phyloP scores from a whole-genome alignment of 108 stramenopile species.

The Epithemia pelagica region DNA sequence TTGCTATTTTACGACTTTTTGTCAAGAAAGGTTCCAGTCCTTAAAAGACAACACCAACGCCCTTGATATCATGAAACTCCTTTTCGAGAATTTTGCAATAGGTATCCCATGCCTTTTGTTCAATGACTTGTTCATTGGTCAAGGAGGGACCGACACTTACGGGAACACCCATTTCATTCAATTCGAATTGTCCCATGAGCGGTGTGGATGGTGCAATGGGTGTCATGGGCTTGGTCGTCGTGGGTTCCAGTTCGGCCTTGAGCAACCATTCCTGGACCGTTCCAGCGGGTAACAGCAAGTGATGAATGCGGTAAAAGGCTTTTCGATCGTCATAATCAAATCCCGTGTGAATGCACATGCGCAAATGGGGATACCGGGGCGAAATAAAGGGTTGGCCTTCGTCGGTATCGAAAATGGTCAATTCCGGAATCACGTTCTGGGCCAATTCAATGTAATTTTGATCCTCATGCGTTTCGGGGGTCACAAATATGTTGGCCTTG shows the following conservation, averaged over 20 bases:
- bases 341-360: constrained; percentile 81
- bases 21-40: too few relatives aligned
- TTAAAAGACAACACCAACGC: constrained; percentile 79
- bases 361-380: constrained; percentile 79
- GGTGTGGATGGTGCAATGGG: constrained; percentile 46
- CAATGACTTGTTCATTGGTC: constrained; percentile 70
- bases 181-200: constrained; percentile 55
- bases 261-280: constrained; percentile 27
- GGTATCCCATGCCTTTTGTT: constrained; percentile 54
- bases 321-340: constrained; percentile 81
- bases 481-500: constrained; percentile 74
- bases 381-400: constrained; percentile 77
- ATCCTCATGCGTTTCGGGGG: constrained; percentile 78
- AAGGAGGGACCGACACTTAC: constrained; percentile 50
- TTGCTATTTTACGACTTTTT: too few relatives aligned
- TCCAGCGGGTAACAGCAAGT: constrained; percentile 63
- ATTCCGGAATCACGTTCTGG: constrained; percentile 70
- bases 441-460: constrained; percentile 70
- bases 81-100: constrained; percentile 63
- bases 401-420: constrained; percentile 69
- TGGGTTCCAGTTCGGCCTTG: not conserved
- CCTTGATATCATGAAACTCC: constrained; percentile 73
- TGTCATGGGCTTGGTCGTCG: not conserved
- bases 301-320: constrained; percentile 40
- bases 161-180: constrained; percentile 63